phyloP scores from a whole-genome alignment of 2,329 filamentous ascomycete genomes.

The Aspergillus nomiae region DNA sequence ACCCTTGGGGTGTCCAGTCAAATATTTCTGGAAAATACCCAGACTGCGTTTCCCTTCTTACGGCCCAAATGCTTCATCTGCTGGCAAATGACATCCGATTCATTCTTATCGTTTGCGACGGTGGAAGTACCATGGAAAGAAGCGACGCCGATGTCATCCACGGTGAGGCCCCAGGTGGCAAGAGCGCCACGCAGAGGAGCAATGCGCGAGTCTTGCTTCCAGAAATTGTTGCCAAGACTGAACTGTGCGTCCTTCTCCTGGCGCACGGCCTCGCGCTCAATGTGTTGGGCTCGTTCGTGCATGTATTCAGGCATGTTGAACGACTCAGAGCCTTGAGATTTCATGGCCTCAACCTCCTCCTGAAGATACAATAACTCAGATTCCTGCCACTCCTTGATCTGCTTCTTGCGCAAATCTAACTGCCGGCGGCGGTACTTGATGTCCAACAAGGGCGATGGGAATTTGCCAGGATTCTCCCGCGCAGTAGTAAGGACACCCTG shows the following conservation, averaged over 20 bases:
- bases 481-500: constrained; percentile 96
- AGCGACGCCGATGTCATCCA: constrained; percentile 91
- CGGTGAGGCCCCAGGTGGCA: constrained; percentile 96
- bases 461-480: constrained; percentile 85
- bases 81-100: constrained; percentile 95
- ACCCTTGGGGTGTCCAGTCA: constrained; percentile 98
- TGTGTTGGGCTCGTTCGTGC: constrained; percentile 80
- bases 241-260: constrained; percentile 92
- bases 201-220: constrained; percentile 92
- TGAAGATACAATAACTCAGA: constrained; percentile 90
- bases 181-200: constrained; percentile 93
- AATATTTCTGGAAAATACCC: constrained; percentile 99
- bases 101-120: constrained; percentile 99
- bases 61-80: constrained; percentile 94
- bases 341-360: constrained; percentile 90
- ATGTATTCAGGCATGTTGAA: constrained; percentile 86
- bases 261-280: constrained; percentile 81
- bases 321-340: constrained; percentile 67
- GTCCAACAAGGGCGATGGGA: constrained; percentile 92
- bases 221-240: constrained; percentile 97
- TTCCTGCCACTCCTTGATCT: constrained; percentile 96
- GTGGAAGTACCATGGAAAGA: constrained; percentile 99
- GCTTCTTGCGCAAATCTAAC: constrained; percentile 88
- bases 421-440: constrained; percentile 97
- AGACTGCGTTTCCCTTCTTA: constrained; percentile 94